Evolutionary conservation across 2,329 filamentous ascomycete genomes (phyloP), one percentile per base, ranked within the genome.

Genomic region (Proliferodiscus dingleyae): DNA sequence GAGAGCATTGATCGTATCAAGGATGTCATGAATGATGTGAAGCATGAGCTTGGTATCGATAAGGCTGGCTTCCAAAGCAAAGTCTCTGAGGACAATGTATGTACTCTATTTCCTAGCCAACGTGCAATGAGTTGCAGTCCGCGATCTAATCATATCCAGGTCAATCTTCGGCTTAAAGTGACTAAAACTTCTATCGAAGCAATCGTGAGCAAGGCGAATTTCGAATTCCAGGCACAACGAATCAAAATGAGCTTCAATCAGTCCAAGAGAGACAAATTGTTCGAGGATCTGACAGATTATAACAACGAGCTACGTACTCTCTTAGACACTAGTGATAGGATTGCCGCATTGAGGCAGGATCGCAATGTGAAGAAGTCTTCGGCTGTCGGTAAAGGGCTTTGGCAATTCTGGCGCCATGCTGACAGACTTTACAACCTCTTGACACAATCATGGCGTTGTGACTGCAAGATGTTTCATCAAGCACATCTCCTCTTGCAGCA

Each of bases 1-100:
- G 46, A 54, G 13, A 54, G 49, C 2, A 50, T 54, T 23, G 33
- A 51, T n/a, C n/a, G n/a, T n/a, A n/a, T n/a, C n/a, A n/a, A n/a
- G n/a, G n/a, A n/a, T n/a, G n/a, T n/a, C n/a, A n/a, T n/a, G n/a
- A n/a, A n/a, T n/a, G n/a, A n/a, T n/a, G n/a, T n/a, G n/a, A n/a
- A n/a, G n/a, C n/a, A n/a, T n/a, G n/a, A n/a, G n/a, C n/a, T n/a
- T n/a, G n/a, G n/a, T n/a, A n/a, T n/a, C n/a, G n/a, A n/a, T n/a
- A n/a, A n/a, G n/a, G n/a, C n/a, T n/a, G n/a, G n/a, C n/a, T n/a
- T n/a, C n/a, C n/a, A n/a, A n/a, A n/a, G n/a, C n/a, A n/a, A n/a
- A n/a, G n/a, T n/a, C n/a, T n/a, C n/a, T n/a, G n/a, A n/a, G n/a
- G n/a, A n/a, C n/a, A n/a, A n/a, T n/a, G n/a, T n/a, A n/a, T n/a